Conservation (phyloP, 306 rosid genomes). For the Corylus heterophylla region DNA sequence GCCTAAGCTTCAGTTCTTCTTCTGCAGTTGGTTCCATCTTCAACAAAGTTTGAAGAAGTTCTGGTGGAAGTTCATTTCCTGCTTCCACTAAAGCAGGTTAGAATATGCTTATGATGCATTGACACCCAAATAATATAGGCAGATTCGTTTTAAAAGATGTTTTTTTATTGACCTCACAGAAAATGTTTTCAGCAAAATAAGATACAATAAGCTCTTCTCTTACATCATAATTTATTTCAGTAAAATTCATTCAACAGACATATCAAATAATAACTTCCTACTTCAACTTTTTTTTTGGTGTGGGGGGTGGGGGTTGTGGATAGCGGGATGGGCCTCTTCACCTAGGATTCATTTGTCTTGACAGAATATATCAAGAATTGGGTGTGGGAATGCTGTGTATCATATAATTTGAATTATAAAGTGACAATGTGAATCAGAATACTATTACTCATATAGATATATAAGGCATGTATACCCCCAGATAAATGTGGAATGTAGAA, state of each 20-base stretch:
- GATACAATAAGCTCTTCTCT: neutral
- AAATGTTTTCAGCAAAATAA: neutral
- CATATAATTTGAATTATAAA: neutral
- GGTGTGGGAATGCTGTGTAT: neutral
- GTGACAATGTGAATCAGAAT: neutral
- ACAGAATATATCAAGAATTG: neutral
- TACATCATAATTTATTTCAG: neutral
- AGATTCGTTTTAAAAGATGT: constrained; percentile 16
- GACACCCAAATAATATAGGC: neutral
- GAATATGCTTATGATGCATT: constrained; percentile 16
- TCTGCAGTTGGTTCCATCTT: constrained; percentile 90
- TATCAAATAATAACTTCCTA: neutral
- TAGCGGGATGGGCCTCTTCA: neutral
- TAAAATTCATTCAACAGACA: too few species aligned
- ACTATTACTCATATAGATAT: neutral
- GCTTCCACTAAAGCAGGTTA: constrained; percentile 33
- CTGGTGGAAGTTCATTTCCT: constrained; percentile 92
- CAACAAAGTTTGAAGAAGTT: constrained; percentile 67
- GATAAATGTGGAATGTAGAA: neutral
- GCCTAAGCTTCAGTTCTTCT: constrained; percentile 91
- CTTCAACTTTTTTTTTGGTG: neutral
- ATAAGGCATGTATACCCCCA: neutral
- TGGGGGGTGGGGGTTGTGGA: too few species aligned
- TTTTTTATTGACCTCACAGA: constrained; percentile 3
- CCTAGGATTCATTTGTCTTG: neutral